These are phyloP conservation scores for Chloromonas sp. DNA, from an alignment of 163 green algal genomes.

Conservation along the genomic window DNA sequence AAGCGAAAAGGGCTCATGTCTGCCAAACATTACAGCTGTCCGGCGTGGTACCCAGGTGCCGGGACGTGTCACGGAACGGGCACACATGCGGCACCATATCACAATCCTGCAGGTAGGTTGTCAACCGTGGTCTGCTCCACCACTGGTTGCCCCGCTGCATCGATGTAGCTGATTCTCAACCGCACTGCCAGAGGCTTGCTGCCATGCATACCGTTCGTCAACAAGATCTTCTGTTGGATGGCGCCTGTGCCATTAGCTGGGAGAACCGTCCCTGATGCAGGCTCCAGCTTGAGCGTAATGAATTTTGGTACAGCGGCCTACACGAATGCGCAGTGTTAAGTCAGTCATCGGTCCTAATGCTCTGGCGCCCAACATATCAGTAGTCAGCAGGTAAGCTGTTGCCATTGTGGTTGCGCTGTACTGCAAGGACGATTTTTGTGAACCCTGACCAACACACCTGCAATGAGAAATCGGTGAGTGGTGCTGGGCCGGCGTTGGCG, in stretches of 20 bases:
- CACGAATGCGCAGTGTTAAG: neutral
- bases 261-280: constrained; percentile 36
- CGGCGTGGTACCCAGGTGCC: too few species aligned
- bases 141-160: neutral
- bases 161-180: constrained; percentile 59
- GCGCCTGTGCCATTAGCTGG: constrained; percentile 21
- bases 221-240: constrained; percentile 66
- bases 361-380: neutral
- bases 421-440: neutral
- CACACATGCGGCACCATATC: neutral
- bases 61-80: too few species aligned
- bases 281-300: constrained; percentile 69
- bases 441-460: neutral
- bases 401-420: neutral
- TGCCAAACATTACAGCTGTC: too few species aligned
- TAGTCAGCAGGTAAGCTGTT: neutral
- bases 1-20: too few species aligned
- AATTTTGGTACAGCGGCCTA: constrained; percentile 89
- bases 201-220: constrained; percentile 72
- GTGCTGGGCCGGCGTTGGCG: constrained; percentile 7
- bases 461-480: neutral
- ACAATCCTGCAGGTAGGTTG: neutral
- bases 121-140: neutral
- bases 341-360: neutral
- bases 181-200: constrained; percentile 72